Base-by-base conservation (phyloP, 2,329 filamentous ascomycete genomes). In the Apiospora phragmitis region DNA sequence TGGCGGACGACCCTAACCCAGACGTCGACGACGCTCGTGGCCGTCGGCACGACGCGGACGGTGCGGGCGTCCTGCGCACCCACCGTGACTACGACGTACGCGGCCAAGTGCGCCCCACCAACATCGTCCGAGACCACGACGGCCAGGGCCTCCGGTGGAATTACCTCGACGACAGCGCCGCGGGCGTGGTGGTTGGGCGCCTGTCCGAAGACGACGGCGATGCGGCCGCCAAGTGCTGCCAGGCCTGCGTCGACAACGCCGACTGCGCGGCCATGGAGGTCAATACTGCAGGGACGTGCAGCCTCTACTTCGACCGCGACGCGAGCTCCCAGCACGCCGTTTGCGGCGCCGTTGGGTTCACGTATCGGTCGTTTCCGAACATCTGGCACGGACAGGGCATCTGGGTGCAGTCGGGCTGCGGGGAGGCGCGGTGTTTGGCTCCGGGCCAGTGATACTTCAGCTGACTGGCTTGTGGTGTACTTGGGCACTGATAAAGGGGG, bases 61-160 rank as follows among this genome's bases (percentile, higher is more conserved):
- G 9, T 35, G 3, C 72, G 4, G 42, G 69, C 71, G 12, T 73
- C 72, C 1, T 77, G 75, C 42, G 69, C 68, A 47, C 41, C 72
- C 3, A 75, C 74, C 0, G 67, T 71, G 5, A 78, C 76, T 18
- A 74, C 71, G n/a, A 78, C 76, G 0, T 71, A 73, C 49, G 74
- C 76, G 2, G 76, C 76, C 21, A 74, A 75, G 49, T 78, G 77
- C 69, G 75, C 73, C 76, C 75, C 0, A 75, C 73, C 7, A 78
- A 77, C 70, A 70, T 77, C 1, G 70, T 77, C 29, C 49, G 68
- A 1, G 72, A 72, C 47, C 71, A 75, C 45, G 71, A 71, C 65
- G 72, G 73, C 47, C 18, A 69, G 45, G 76, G 76, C 0, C 72
- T 78, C 38, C 70, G 73, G 2, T 69, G 72, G 1, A 72, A 71